A percentile compares a stretch with the other conserved stretches of the same genome.
Conservation (phyloP, 2,329 filamentous ascomycete species). For the Penicillium sp. region DNA sequence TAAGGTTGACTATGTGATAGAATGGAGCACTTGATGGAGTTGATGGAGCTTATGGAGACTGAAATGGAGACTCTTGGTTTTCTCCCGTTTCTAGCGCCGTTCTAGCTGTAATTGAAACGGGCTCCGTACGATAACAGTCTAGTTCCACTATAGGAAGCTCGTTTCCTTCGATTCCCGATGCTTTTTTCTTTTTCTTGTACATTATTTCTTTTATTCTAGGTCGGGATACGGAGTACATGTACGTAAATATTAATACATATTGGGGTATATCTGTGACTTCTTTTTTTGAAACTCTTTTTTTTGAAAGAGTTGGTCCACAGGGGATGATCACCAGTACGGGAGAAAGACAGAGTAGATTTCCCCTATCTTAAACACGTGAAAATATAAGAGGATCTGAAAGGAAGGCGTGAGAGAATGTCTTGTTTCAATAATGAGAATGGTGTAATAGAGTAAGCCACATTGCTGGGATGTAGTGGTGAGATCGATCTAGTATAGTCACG, state of each 20-base stretch:
- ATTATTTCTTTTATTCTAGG: background rate
- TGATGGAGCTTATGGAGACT: background rate
- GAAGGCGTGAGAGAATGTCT: background rate
- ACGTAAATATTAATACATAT: background rate
- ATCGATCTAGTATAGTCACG: background rate
- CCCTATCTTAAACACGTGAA: background rate
- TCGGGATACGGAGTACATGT: background rate
- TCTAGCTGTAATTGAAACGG: slow-evolving; percentile 28
- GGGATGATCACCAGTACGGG: background rate
- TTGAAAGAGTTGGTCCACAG: background rate
- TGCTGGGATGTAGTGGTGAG: background rate
- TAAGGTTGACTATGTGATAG: slow-evolving; percentile 9
- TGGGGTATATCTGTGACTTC: background rate
- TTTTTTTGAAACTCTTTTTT: background rate
- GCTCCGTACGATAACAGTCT: slow-evolving; percentile 16
- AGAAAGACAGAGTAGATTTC: background rate
- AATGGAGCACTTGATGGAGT: background rate
- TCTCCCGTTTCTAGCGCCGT: slow-evolving; percentile 29
- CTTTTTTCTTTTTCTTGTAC: background rate
- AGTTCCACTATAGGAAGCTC: slow-evolving; percentile 25
- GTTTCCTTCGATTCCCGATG: background rate
- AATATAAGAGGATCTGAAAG: background rate
- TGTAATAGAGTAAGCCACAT: background rate
- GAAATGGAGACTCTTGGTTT: slow-evolving; percentile 2
- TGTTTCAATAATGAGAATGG: background rate